Conservation (phyloP, 139 green algal species). For the Micractinium conductrix region DNA sequence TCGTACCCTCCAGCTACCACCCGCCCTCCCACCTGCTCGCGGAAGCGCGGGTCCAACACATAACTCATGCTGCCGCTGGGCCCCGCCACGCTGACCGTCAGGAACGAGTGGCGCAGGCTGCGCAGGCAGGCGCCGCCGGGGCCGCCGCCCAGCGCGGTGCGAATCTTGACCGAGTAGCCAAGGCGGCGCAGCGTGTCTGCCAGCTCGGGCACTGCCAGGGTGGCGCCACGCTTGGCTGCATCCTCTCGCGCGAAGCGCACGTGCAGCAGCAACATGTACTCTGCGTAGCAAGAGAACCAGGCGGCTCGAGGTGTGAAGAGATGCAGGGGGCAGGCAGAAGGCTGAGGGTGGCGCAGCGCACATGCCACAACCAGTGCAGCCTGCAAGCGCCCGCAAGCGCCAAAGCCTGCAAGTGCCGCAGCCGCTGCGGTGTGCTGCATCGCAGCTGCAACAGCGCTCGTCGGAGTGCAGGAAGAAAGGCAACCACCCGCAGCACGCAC, state of each 20-base stretch:
- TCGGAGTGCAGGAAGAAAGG: too few relatives aligned
- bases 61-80: constrained; percentile 21
- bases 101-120: constrained; percentile 73
- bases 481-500: background rate
- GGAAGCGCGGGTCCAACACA: constrained; percentile 65
- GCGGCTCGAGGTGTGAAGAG: background rate
- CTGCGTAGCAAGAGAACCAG: background rate
- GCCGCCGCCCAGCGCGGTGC: constrained; percentile 59
- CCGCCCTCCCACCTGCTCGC: constrained; percentile 37
- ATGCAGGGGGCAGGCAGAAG: background rate
- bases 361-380: too few relatives aligned
- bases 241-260: constrained; percentile 40
- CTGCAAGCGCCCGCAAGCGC: too few relatives aligned
- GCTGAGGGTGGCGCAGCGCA: too few relatives aligned
- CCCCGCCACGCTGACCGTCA: constrained; percentile 45
- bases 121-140: constrained; percentile 62
- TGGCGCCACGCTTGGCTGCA: background rate
- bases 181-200: constrained; percentile 48
- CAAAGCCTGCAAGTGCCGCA: too few relatives aligned
- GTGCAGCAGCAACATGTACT: constrained; percentile 52
- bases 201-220: constrained; percentile 33
- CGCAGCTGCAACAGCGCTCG: too few relatives aligned
- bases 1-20: background rate
- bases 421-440: too few relatives aligned
- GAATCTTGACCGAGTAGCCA: constrained; percentile 53